A percentile compares a stretch with the other conserved stretches of the same genome.
Evolutionary conservation across 1,139 yeast genomes (phyloP).

Genomic region (Magnusiomyces ingens): DNA sequence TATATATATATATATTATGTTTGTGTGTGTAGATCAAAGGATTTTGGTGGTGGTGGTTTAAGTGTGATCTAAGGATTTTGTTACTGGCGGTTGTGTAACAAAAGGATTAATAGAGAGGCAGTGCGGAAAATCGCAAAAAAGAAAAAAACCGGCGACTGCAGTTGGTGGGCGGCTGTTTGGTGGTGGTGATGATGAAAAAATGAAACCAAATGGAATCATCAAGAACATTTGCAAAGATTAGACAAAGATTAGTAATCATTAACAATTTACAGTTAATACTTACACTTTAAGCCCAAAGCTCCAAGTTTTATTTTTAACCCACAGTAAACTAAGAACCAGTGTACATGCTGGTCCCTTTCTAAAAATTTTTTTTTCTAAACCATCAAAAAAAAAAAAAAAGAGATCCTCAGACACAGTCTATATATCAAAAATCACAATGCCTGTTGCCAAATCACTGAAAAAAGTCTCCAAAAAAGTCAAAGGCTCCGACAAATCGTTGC

Average conservation of each 20-base stretch:
- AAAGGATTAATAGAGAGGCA: too few species aligned
- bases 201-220: slow-evolving; percentile 6
- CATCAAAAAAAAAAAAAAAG: background rate
- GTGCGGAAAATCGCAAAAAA: too few species aligned
- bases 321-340: background rate
- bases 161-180: too few species aligned
- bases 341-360: background rate
- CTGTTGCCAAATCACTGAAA: slow-evolving; percentile 62
- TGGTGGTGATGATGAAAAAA: background rate
- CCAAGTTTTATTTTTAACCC: background rate
- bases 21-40: too few species aligned
- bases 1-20: too few species aligned
- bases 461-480: slow-evolving; percentile 68
- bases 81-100: too few species aligned
- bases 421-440: slow-evolving; percentile 44
- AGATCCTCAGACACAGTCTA: background rate
- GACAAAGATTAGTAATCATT: too few species aligned
- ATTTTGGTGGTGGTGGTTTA: too few species aligned
- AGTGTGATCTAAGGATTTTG: too few species aligned
- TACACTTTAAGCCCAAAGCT: background rate
- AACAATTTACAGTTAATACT: too few species aligned
- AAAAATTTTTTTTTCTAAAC: background rate
- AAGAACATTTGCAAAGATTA: too few species aligned
- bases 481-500: slow-evolving; percentile 47
- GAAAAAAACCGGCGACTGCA: too few species aligned